phyloP scores from a whole-genome alignment of 129 eudicot species.

The Arctium lappa region DNA sequence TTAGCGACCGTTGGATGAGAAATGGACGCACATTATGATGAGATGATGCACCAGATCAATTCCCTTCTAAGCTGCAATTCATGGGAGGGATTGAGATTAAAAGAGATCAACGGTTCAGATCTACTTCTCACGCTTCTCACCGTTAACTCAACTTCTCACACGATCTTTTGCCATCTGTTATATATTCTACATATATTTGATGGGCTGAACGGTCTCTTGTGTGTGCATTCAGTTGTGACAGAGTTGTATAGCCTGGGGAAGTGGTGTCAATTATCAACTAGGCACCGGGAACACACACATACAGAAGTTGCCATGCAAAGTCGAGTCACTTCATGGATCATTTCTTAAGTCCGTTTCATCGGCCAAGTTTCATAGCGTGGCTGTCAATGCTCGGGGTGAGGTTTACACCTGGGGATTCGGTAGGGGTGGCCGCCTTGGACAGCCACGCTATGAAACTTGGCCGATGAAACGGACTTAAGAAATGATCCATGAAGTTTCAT shows the following conservation, averaged over 20 bases:
- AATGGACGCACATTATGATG: no score
- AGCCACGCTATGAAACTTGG: slow-evolving; percentile 95
- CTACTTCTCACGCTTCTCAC: no score
- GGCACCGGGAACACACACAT: slow-evolving; percentile 99
- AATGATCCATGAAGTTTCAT: slow-evolving; percentile 88
- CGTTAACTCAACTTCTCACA: no score
- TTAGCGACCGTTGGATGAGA: no score
- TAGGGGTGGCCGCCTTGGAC: slow-evolving; percentile 95
- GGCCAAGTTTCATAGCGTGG: slow-evolving; percentile 94
- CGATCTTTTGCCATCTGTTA: no score
- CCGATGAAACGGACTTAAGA: slow-evolving; percentile 65
- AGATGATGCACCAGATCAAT: no score
- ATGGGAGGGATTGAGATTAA: no score
- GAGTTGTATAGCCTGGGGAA: slow-evolving; percentile 99
- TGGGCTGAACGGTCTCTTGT: slow-evolving; percentile 6
- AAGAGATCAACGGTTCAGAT: no score
- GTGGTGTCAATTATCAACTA: slow-evolving; percentile 95
- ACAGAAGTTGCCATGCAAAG: slow-evolving; percentile 90
- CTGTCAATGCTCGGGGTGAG: slow-evolving; percentile 74
- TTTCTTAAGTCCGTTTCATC: slow-evolving; percentile 68
- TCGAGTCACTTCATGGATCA: slow-evolving; percentile 84
- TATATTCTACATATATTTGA: neutral
- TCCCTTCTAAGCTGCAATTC: no score
- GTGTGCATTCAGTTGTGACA: slow-evolving; percentile 54
- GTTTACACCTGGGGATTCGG: slow-evolving; percentile 99